phyloP scores from a whole-genome alignment of 2,329 filamentous ascomycete genomes.

The Aspergillus pseudoglaucus region DNA sequence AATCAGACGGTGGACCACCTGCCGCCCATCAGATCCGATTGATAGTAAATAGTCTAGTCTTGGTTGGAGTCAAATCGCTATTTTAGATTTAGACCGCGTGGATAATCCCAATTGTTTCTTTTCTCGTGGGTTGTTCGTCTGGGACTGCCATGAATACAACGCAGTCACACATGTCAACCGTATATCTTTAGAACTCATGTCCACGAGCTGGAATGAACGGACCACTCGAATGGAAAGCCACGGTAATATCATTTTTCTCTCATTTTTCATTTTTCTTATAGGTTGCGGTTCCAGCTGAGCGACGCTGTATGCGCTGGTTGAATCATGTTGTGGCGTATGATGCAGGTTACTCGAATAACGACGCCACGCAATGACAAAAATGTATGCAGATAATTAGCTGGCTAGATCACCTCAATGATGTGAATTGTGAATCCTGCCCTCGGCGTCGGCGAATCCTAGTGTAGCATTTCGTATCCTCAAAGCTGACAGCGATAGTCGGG shows the following conservation, averaged over 20 bases:
- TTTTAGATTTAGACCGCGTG: background rate
- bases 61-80: background rate
- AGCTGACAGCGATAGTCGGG: background rate
- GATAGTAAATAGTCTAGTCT: slow-evolving; percentile 2
- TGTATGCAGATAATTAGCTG: background rate
- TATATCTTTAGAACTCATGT: background rate
- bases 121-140: background rate
- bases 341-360: background rate
- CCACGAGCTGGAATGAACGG: background rate
- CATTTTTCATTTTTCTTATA: background rate
- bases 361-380: background rate
- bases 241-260: background rate
- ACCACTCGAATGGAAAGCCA: background rate
- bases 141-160: background rate
- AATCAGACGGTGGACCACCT: slow-evolving; percentile 4
- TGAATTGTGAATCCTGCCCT: too few relatives aligned
- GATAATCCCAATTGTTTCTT: background rate
- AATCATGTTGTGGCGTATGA: background rate
- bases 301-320: background rate
- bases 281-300: background rate
- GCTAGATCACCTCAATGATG: background rate
- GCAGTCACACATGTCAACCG: background rate
- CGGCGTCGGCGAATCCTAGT: background rate
- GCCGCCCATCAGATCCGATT: slow-evolving; percentile 8
- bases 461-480: background rate